A percentile compares a stretch with the other conserved stretches of the same genome.
Evolutionary conservation across 768 basidiomycete species (phyloP).

Genomic region (Vishniacozyma victoriae): DNA sequence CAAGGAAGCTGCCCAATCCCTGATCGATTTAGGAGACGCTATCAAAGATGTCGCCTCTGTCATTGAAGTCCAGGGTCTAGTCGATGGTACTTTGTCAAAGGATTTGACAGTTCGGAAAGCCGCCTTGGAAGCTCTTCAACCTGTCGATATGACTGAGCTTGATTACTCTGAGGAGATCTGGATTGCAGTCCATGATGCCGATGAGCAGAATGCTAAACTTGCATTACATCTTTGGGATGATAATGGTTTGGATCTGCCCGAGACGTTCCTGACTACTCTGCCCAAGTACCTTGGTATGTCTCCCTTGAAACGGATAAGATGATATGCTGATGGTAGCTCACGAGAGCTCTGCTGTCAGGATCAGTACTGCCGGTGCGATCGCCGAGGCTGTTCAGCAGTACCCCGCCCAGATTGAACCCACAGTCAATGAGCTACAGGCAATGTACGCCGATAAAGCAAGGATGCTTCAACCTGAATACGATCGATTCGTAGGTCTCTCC

Average conservation of each 20-base stretch:
- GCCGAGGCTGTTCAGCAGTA: slow-evolving; percentile 69
- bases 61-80: slow-evolving; percentile 61
- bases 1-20: slow-evolving; percentile 73
- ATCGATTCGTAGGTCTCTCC: slow-evolving; percentile 67
- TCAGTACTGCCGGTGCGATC: slow-evolving; percentile 64
- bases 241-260: slow-evolving; percentile 82
- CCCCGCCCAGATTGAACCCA: slow-evolving; percentile 56
- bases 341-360: slow-evolving; percentile 71
- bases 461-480: slow-evolving; percentile 82
- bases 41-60: slow-evolving; percentile 60
- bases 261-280: slow-evolving; percentile 58
- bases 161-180: slow-evolving; percentile 88
- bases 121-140: slow-evolving; percentile 84
- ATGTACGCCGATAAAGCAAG: slow-evolving; percentile 86
- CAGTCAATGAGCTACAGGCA: slow-evolving; percentile 54
- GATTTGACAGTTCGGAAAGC: slow-evolving; percentile 83
- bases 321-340: slow-evolving; percentile 56
- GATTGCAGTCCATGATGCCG: slow-evolving; percentile 81
- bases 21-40: slow-evolving; percentile 74
- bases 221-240: slow-evolving; percentile 87
- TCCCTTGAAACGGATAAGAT: neutral
- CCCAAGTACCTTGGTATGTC: slow-evolving; percentile 63
- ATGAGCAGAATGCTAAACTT: slow-evolving; percentile 78
- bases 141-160: slow-evolving; percentile 86
- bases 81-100: slow-evolving; percentile 70